These are phyloP conservation scores for Phanerochaete sordida DNA, from an alignment of 768 basidiomycete species.

Conservation along the genomic window DNA sequence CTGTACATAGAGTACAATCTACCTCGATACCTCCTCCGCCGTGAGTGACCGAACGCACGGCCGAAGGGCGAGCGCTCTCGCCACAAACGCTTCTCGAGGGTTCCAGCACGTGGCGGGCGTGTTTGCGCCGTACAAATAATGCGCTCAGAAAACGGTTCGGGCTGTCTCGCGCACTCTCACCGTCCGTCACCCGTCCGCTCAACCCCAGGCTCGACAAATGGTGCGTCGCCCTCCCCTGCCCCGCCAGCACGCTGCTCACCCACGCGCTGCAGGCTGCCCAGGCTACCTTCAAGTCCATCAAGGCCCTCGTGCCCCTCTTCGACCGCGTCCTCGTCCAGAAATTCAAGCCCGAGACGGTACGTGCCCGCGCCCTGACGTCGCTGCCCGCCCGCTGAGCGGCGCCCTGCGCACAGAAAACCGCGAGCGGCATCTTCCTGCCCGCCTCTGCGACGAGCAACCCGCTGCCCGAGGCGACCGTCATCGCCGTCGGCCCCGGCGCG, in stretches of 20 bases:
- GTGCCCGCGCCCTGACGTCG: slow-evolving; percentile 25
- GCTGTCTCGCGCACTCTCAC: slow-evolving; percentile 9
- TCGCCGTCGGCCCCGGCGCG: slow-evolving; percentile 94
- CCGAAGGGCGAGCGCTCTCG: neutral
- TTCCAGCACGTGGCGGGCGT: slow-evolving; percentile 13
- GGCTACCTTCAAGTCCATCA: slow-evolving; percentile 95
- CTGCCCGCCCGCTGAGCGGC: neutral
- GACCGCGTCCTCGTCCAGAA: slow-evolving; percentile 97
- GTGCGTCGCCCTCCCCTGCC: neutral
- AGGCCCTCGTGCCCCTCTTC: slow-evolving; percentile 82
- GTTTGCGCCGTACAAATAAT: slow-evolving; percentile 13
- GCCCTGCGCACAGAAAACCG: slow-evolving; percentile 76
- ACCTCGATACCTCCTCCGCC: slow-evolving; percentile 11
- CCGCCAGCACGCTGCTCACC: neutral
- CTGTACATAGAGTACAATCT: slow-evolving; percentile 17
- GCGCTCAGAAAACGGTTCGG: slow-evolving; percentile 10
- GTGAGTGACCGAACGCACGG: neutral
- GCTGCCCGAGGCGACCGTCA: slow-evolving; percentile 95
- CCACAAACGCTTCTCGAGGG: slow-evolving; percentile 9
- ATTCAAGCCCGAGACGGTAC: slow-evolving; percentile 93
- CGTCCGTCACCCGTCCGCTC: slow-evolving; percentile 6
- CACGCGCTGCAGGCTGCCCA: slow-evolving; percentile 58
- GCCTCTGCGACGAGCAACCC: slow-evolving; percentile 79
- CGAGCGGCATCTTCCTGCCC: slow-evolving; percentile 94
- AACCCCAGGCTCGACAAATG: slow-evolving; percentile 1